phyloP scores from a whole-genome alignment of 805 yeast species.

The Yarrowia sp. region DNA sequence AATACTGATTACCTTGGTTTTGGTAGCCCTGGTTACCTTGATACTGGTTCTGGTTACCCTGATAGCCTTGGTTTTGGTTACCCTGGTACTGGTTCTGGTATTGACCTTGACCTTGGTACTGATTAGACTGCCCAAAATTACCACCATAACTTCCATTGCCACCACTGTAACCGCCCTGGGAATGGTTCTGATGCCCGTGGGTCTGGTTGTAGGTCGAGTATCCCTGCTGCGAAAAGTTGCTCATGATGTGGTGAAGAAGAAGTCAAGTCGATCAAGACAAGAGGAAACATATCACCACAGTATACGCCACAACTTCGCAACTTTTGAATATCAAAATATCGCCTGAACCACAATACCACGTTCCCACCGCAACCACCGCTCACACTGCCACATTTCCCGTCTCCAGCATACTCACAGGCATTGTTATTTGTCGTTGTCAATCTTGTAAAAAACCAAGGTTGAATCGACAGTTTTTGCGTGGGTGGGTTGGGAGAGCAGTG shows the following conservation, averaged over 20 bases:
- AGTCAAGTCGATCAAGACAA: not conserved
- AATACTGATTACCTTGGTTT: not conserved
- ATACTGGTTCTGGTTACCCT: not conserved
- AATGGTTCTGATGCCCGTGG: not conserved
- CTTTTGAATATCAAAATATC: no score
- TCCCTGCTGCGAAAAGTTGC: not conserved
- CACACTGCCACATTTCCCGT: no score
- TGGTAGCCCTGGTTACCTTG: not conserved
- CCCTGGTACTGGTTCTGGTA: not conserved
- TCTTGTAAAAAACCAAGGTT: conserved; percentile 15
- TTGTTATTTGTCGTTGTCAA: conserved; percentile 20
- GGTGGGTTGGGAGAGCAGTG: not conserved
- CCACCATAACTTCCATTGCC: not conserved
- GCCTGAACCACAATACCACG: no score
- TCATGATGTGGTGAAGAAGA: not conserved
- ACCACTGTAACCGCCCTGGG: not conserved
- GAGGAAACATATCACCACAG: no score
- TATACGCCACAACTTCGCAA: no score
- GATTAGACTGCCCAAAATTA: no score
- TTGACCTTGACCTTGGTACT: not conserved
- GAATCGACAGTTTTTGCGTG: conserved; percentile 5
- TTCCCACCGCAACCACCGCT: no score
- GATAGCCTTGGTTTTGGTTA: not conserved
- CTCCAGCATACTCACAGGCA: conserved; percentile 7
- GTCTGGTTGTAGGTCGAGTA: not conserved